A percentile compares a stretch with the other conserved stretches of the same genome.
phyloP scores from a whole-genome alignment of 2,329 filamentous ascomycete species.

The Penicillium aurantiogriseum region DNA sequence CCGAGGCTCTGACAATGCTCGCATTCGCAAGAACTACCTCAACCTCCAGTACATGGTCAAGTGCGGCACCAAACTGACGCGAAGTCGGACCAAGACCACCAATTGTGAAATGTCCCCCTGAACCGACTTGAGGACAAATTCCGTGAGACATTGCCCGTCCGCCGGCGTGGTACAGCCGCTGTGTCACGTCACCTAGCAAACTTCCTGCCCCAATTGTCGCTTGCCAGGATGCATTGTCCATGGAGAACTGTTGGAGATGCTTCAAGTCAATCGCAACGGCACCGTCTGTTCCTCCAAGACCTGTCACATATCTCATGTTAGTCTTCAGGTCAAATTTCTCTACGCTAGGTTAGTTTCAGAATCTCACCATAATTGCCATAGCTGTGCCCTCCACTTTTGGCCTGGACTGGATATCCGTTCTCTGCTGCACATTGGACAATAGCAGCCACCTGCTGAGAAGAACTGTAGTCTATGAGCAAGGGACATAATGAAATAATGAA shows the following conservation, averaged over 20 bases:
- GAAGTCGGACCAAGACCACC: conserved; percentile 40
- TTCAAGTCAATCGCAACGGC: conserved; percentile 32
- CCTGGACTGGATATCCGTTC: conserved; percentile 48
- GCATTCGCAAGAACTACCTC: conserved; percentile 49
- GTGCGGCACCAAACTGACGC: conserved; percentile 50
- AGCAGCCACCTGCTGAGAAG: conserved; percentile 42
- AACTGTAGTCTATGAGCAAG: neutral
- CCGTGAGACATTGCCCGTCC: conserved; percentile 37
- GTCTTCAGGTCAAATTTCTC: neutral
- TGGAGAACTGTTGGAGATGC: conserved; percentile 32
- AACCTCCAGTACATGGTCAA: conserved; percentile 51
- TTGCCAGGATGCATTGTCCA: conserved; percentile 30
- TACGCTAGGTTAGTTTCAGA: neutral
- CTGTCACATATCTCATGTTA: neutral
- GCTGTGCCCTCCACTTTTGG: conserved; percentile 55
- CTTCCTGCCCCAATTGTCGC: conserved; percentile 38
- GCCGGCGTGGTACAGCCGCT: conserved; percentile 28
- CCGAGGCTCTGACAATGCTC: conserved; percentile 33
- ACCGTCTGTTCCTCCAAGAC: conserved; percentile 27
- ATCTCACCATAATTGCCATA: conserved; percentile 50
- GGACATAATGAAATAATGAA: neutral
- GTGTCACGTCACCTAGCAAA: conserved; percentile 26
- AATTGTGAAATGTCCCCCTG: conserved; percentile 40
- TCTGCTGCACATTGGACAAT: conserved; percentile 49
- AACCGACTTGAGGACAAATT: conserved; percentile 35